Evolutionary conservation across 179 eudicot genomes (phyloP), one percentile per base, ranked within the genome.

Genomic region (Heliamphora pulchella): DNA sequence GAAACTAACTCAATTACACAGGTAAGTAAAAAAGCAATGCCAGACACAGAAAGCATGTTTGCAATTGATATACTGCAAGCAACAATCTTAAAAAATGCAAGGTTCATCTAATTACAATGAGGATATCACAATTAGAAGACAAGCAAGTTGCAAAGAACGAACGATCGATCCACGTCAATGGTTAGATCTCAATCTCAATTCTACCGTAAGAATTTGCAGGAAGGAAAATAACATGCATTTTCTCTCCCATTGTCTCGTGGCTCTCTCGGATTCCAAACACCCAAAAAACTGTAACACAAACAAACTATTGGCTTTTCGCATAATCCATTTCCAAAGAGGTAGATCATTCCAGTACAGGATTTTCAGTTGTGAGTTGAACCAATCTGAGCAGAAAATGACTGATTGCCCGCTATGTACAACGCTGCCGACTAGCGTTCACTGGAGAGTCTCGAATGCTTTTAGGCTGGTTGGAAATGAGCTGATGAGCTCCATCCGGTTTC

Each of bases 401-500:
- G 39, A 15, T 75, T 74, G 57, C 3, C 70, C 78, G 22, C 84
- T 79, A 88, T 82, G 84, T 88, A 82, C 83, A 84, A 61, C 82
- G 87, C 65, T 88, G 91, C 88, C 87, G 87, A 71, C 90, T 88
- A 44, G 89, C 71, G 75, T 82, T 83, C 82, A 80, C 69, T 3
- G 94, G 87, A 59, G 93, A 83, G 48, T 68, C 90, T 77, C 89
- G 83, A 51, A 89, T 79, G 54, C 79, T 80, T 79, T 82, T 93
- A n/a, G 91, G 81, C 50, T 86, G 93, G 76, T 86, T 85, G 51
- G 82, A 67, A 48, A 82, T 82, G 57, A 87, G 41, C 73, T 87
- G 91, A 78, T 87, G 90, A 54, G 82, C 75, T 31, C 83, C 90
- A 47, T 90, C 97, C 2, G 83, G 80, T 75, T 90, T 90, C 88